Evolutionary conservation across 352 stramenopile genomes (phyloP), one percentile per base, ranked within the genome.

Genomic region (Phytophthora pseudosyringae): DNA sequence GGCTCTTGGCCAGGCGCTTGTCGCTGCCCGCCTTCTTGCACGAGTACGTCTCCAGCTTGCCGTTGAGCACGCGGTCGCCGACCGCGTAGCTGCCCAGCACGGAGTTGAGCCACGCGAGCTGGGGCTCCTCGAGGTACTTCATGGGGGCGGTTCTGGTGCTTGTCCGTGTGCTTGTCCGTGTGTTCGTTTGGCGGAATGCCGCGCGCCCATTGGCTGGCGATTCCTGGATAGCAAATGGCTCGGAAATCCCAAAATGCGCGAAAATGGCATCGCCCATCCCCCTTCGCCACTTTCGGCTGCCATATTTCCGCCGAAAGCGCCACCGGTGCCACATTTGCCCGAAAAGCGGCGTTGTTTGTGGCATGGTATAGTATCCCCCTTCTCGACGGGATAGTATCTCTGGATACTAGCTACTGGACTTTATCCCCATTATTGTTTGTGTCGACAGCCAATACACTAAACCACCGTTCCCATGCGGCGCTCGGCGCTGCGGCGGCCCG

Each of bases 91-190:
- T 85, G 57, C 80, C 83, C 40, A 98, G 68, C 43, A 97, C 90
- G 11, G 90, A 91, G 73, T 96, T 97, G 50, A 97, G 78, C 83
- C 89, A 95, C 36, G 87, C 89, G 35, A 98, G 80, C 50, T 90
- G 78, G 53, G 89, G 89, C 62, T 98, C 91, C 64, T 98, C 91
- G 13, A 98, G 78, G 77, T 96, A 98, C 81, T 98, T 98, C 91
- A 98, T 98, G 5, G 32, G 13, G 35, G 40, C 10, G n/a, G 8
- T 47, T 25, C 16, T 15, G 3, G 12, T 53, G 40, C 58, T 25
- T 25, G 25, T 10, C 31, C 31, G 45, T 51, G 12, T 31, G 40
- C 50, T 21, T 26, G 38, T n/a, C n/a, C n/a, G n/a, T n/a, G n/a
- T n/a, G n/a, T n/a, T n/a, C n/a, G n/a, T n/a, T n/a, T n/a, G n/a